Evolutionary conservation across 2,329 filamentous ascomycete species (phyloP).

Genomic region (Phialophora chinensis): DNA sequence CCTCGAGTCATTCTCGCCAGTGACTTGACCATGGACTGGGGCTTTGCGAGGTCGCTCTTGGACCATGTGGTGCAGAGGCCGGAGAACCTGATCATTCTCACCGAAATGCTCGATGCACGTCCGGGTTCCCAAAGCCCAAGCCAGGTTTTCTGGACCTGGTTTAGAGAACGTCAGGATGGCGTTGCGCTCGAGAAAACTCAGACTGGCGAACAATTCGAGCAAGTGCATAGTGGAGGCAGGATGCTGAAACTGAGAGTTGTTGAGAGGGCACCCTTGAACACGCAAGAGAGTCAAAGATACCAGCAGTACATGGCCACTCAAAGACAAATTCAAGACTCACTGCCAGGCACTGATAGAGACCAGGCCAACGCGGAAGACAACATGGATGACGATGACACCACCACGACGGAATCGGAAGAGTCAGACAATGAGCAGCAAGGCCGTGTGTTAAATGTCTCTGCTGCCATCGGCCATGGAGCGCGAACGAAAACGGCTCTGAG

Average conservation of each 20-base stretch:
- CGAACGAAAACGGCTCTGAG: slow-evolving; percentile 85
- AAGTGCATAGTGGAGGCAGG: slow-evolving; percentile 69
- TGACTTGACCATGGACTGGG: slow-evolving; percentile 90
- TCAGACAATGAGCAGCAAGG: slow-evolving; percentile 90
- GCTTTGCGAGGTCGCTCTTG: slow-evolving; percentile 83
- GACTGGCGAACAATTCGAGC: slow-evolving; percentile 66
- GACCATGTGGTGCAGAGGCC: slow-evolving; percentile 74
- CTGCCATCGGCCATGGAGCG: slow-evolving; percentile 80
- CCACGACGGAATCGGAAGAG: slow-evolving; percentile 86
- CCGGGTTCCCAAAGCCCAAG: slow-evolving; percentile 56
- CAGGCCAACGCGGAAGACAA: slow-evolving; percentile 66
- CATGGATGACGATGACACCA: slow-evolving; percentile 80
- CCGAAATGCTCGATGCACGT: slow-evolving; percentile 62
- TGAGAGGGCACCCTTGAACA: slow-evolving; percentile 69
- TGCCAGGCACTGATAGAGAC: slow-evolving; percentile 67
- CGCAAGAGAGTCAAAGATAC: slow-evolving; percentile 78
- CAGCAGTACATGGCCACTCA: slow-evolving; percentile 92
- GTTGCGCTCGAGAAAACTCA: slow-evolving; percentile 63
- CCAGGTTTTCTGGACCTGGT: slow-evolving; percentile 79
- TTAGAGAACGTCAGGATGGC: slow-evolving; percentile 71
- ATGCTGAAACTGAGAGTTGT: slow-evolving; percentile 67
- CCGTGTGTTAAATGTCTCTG: slow-evolving; percentile 85
- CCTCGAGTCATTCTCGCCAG: slow-evolving; percentile 85
- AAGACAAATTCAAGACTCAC: slow-evolving; percentile 80
- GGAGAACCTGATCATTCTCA: slow-evolving; percentile 84